A percentile compares a stretch with the other conserved stretches of the same genome.
Conservation (phyloP, 495 filamentous ascomycete genomes). For the Haplographium delicatum region DNA sequence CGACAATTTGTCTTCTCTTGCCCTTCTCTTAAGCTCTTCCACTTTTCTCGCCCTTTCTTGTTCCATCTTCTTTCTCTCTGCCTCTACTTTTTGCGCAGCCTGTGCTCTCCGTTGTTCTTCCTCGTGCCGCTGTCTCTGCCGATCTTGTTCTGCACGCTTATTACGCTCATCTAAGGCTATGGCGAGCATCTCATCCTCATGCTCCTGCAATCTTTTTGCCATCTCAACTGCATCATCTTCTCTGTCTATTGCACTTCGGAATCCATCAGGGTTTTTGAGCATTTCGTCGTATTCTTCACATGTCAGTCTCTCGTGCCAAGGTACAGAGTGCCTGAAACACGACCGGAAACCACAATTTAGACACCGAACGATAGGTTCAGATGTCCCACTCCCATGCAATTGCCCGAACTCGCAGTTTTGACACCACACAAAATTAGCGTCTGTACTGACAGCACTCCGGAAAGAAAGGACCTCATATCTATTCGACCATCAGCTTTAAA, state of each 20-base stretch:
- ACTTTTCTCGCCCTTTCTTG: background rate
- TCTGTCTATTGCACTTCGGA: constrained; percentile 1
- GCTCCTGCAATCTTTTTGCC: background rate
- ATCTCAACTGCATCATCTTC: background rate
- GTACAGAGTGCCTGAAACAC: constrained; percentile 9
- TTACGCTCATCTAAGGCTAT: background rate
- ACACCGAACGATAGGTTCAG: constrained; percentile 3
- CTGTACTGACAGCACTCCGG: constrained; percentile 4
- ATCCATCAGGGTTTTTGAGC: constrained; percentile 4
- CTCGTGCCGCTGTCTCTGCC: constrained; percentile 1
- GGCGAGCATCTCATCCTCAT: background rate
- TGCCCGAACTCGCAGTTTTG: constrained; percentile 18
- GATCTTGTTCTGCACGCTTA: constrained; percentile 1
- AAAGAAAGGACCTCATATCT: constrained; percentile 12
- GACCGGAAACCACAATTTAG: constrained; percentile 8
- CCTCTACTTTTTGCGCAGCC: background rate
- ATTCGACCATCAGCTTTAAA: background rate
- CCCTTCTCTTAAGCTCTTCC: background rate
- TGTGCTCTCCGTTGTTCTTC: background rate
- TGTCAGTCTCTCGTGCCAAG: constrained; percentile 10
- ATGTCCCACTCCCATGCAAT: background rate
- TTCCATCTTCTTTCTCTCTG: background rate
- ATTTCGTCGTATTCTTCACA: constrained; percentile 14
- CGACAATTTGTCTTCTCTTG: background rate
- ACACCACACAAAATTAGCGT: constrained; percentile 13